Evolutionary conservation across 2,329 filamentous ascomycete genomes (phyloP), one percentile per base, ranked within the genome.

Genomic region (Cladosporium sp.): DNA sequence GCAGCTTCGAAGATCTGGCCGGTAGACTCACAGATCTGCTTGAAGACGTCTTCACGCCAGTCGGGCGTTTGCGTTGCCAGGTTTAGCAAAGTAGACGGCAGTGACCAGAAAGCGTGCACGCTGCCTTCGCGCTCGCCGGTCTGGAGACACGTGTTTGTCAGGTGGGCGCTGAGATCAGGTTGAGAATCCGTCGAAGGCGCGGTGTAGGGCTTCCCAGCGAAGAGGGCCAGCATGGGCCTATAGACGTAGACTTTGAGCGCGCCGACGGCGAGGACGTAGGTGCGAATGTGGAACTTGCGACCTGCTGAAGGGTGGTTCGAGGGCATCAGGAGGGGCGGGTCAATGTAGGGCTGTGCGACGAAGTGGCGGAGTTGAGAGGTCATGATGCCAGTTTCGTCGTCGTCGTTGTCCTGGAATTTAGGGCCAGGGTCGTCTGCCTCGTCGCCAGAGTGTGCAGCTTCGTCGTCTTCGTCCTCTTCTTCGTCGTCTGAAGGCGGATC

Each of bases 91-190:
- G 15, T 19, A 17, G 39, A 22, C 0, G 82, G 78, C 0, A 97
- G 75, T 4, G 81, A 77, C 86, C 89, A 94, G 78, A 96, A 96
- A 0, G 83, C 77, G 7, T 81, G 80, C 9, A 96, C 91, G 13
- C 83, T 85, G 52, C 85, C 86, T 62, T 59, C 83, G 67, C 58
- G 80, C 73, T 53, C 48, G 48, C 67, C 76, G 20, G 70, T 68
- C 71, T 97, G 94, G 1, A 97, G 83, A 71, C 94, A 99, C 2
- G 94, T 97, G 72, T 99, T 99, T 44, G 94, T 99, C 3, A 99
- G 81, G 70, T 97, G 94, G 0, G 86, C 81, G 50, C 85, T 84
- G 5, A 96, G 82, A 64, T 88, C 80, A 6, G 75, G 52, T 13
- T 45, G 13, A 74, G 57, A 72, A 71, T 9, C 70, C 4, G 67